phyloP scores from a whole-genome alignment of 805 yeast species.

The Candida pini region DNA sequence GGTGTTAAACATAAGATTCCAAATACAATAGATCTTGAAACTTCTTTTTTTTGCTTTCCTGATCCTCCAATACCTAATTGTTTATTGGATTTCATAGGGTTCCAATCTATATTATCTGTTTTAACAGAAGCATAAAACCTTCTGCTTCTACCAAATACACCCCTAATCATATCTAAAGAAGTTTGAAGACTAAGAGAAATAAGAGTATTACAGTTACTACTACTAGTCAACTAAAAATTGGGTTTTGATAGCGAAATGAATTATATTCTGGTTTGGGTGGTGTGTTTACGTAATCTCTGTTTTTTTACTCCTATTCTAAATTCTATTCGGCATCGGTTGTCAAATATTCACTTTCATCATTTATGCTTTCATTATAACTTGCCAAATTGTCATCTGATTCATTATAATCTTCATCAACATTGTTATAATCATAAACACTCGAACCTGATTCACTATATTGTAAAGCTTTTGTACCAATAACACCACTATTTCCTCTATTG shows the following conservation, averaged over 20 bases:
- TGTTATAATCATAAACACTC: conserved; percentile 30
- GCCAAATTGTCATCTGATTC: conserved; percentile 26
- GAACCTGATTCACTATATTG: conserved; percentile 14
- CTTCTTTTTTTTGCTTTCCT: conserved; percentile 18
- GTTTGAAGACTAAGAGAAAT: no score
- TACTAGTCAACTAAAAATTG: no score
- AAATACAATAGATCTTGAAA: conserved; percentile 25
- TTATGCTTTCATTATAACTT: conserved; percentile 27
- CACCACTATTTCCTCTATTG: conserved; percentile 24
- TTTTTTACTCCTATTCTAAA: no score
- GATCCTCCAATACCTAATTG: conserved; percentile 31
- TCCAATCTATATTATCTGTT: conserved; percentile 80
- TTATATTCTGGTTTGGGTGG: no score
- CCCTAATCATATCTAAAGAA: no score
- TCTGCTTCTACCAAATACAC: no score
- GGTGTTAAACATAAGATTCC: conserved; percentile 69
- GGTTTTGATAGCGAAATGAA: no score
- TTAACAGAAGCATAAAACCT: conserved; percentile 37
- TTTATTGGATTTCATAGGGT: conserved; percentile 54
- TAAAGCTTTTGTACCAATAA: conserved; percentile 33
- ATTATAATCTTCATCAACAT: conserved; percentile 24
- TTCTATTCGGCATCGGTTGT: conserved; percentile 15
- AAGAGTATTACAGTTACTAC: no score
- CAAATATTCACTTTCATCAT: conserved; percentile 29
- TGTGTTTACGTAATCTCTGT: no score